These are phyloP conservation scores for Rhizopogon vinicolor DNA, from an alignment of 768 basidiomycete species.

Conservation along the genomic window DNA sequence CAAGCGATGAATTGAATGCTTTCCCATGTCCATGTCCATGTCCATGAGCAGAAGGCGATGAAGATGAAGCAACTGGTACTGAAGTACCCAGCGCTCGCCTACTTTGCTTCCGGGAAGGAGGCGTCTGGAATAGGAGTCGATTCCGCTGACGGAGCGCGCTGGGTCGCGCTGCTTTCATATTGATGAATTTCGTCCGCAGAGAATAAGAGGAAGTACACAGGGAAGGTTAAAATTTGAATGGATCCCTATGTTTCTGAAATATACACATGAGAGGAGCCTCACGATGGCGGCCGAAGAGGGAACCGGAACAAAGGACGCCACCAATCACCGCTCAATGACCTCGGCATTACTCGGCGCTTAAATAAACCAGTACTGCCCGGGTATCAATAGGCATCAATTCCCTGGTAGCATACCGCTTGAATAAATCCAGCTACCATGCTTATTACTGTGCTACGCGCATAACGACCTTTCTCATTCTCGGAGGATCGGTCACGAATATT, in stretches of 20 bases:
- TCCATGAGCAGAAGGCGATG: neutral
- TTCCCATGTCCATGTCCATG: neutral
- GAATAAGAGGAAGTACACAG: neutral
- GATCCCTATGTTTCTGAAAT: too few relatives aligned
- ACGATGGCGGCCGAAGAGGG: neutral
- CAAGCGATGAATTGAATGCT: constrained; percentile 1
- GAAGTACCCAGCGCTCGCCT: neutral
- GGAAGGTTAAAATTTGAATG: neutral
- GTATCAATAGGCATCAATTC: neutral
- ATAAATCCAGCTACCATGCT: too few relatives aligned
- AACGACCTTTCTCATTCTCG: too few relatives aligned
- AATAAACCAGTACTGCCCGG: neutral
- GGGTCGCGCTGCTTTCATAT: neutral
- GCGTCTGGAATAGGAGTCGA: neutral
- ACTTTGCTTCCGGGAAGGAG: neutral
- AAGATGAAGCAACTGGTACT: neutral
- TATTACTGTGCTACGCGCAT: too few relatives aligned
- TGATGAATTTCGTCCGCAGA: neutral
- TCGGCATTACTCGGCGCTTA: constrained; percentile 1
- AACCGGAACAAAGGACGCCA: neutral
- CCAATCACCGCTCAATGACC: neutral
- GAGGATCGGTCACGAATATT: too few relatives aligned
- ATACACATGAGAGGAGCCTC: neutral
- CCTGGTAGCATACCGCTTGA: too few relatives aligned
- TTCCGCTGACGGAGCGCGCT: neutral